phyloP scores from a whole-genome alignment of 2,329 filamentous ascomycete genomes.

The Verticillium nubilum region DNA sequence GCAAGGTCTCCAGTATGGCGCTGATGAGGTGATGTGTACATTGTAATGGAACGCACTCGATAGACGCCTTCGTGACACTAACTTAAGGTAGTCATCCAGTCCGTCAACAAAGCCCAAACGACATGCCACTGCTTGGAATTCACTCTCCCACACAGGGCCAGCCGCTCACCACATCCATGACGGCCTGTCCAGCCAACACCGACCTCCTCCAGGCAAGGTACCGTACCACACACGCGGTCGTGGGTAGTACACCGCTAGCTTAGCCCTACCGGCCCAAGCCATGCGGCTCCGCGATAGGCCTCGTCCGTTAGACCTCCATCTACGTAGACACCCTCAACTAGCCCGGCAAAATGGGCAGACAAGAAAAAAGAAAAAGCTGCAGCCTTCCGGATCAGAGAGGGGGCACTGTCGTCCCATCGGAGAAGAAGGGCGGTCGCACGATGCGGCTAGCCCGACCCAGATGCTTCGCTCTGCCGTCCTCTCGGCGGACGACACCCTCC shows the following conservation, averaged over 20 bases:
- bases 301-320: neutral
- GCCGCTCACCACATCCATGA: neutral
- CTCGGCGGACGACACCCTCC: neutral
- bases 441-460: neutral
- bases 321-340: neutral
- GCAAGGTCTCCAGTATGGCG: neutral
- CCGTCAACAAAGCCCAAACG: no score
- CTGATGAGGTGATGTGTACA: neutral
- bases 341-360: no score
- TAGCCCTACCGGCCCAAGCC: neutral
- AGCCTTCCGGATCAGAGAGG: neutral
- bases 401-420: neutral
- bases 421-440: neutral
- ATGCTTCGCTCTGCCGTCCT: neutral
- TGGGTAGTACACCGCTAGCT: neutral
- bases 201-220: neutral
- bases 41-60: neutral
- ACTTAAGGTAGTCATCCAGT: no score
- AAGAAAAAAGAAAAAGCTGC: neutral
- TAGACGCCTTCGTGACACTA: no score
- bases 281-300: neutral
- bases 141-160: neutral
- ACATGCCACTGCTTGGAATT: no score
- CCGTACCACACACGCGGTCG: neutral
- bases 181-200: neutral